Evolutionary conservation across 495 filamentous ascomycete genomes (phyloP).

Genomic region (Corynascus novoguineensis): DNA sequence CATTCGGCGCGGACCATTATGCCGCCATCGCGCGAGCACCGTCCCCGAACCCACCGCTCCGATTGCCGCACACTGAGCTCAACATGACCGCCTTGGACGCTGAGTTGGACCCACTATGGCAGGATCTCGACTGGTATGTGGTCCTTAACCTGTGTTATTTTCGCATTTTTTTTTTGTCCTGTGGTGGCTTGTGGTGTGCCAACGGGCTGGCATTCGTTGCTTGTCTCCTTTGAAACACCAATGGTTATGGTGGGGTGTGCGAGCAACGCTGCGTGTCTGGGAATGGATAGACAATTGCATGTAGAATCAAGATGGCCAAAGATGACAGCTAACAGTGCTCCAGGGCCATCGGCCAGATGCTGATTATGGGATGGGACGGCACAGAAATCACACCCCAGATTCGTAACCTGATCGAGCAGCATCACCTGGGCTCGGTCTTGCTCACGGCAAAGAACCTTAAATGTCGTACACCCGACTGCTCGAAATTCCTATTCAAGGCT

Average conservation of each 20-base stretch:
- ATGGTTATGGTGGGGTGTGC: no score
- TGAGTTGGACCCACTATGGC: conserved; percentile 63
- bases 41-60: conserved; percentile 4
- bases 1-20: conserved; percentile 9
- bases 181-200: background rate
- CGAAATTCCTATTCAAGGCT: background rate
- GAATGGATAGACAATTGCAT: no score
- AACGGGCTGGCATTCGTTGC: no score
- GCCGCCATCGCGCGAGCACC: conserved; percentile 24
- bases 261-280: no score
- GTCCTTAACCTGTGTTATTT: background rate
- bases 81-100: conserved; percentile 42
- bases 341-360: conserved; percentile 76
- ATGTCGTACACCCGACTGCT: conserved; percentile 48
- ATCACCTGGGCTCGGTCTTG: conserved; percentile 70
- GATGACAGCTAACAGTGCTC: conserved; percentile 4
- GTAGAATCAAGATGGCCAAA: no score
- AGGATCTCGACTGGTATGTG: conserved; percentile 58
- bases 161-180: background rate
- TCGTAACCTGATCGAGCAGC: conserved; percentile 73
- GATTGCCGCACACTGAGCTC: background rate
- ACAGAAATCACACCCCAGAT: conserved; percentile 83
- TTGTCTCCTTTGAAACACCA: background rate
- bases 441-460: conserved; percentile 87
- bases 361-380: conserved; percentile 95